Percentiles rank a stretch among this genome's conserved stretches.
Evolutionary conservation across 2,329 filamentous ascomycete species (phyloP).

Genomic region (Eurotiales sp.): DNA sequence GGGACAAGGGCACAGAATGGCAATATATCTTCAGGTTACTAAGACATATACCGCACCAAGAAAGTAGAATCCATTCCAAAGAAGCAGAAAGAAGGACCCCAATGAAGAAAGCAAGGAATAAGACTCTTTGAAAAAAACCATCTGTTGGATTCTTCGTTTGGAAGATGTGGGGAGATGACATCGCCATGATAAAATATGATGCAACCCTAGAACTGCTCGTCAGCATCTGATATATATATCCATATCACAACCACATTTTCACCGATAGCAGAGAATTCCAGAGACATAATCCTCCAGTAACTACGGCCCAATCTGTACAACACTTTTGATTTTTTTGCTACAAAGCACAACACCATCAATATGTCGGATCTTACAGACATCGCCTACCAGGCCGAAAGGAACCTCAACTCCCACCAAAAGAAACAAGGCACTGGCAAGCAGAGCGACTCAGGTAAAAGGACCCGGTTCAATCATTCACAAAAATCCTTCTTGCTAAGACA

Average conservation of each 20-base stretch:
- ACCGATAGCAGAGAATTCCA: too few species aligned
- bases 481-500: constrained; percentile 3
- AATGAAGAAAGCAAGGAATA: too few species aligned
- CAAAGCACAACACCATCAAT: neutral
- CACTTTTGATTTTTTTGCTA: neutral
- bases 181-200: constrained; percentile 35
- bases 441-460: constrained; percentile 36
- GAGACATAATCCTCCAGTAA: neutral
- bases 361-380: constrained; percentile 13
- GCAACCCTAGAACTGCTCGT: too few species aligned
- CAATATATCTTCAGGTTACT: too few species aligned
- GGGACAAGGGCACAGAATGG: too few species aligned
- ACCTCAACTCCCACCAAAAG: constrained; percentile 38
- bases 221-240: too few species aligned
- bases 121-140: too few species aligned
- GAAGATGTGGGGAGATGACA: constrained; percentile 21
- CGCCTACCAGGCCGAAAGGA: constrained; percentile 34
- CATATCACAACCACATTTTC: too few species aligned
- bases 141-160: too few species aligned
- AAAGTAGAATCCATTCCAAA: too few species aligned
- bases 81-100: too few species aligned
- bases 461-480: constrained; percentile 2
- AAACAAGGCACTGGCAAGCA: constrained; percentile 37
- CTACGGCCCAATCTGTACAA: neutral
- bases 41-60: too few species aligned